Evolutionary conservation across 1,284 basidiomycete genomes (phyloP), one percentile per base, ranked within the genome.

Genomic region (Rhodotorula sp.): DNA sequence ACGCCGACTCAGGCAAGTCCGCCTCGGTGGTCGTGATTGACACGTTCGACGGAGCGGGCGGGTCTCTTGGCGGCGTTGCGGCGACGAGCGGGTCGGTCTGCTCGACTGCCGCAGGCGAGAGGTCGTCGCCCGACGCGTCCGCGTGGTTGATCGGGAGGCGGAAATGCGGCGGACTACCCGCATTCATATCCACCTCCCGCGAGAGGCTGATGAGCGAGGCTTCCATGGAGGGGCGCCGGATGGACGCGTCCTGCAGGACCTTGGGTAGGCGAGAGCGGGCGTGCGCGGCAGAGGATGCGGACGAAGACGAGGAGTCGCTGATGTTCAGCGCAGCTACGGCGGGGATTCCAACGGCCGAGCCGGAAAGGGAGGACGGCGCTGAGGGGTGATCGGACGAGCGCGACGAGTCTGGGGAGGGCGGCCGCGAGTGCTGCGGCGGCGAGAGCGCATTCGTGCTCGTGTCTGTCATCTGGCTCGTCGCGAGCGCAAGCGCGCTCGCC

Each of bases 401-500:
- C 25, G 48, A 58, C 39, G 17, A 8, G 29, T 46, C 17, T 41
- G 46, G 22, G 6, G 36, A 12, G 37, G 7, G 37, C 13, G 37
- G 15, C n/a, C 25, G 36, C 21, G 9, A 50, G 25, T 0, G 41
- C 15, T 27, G 53, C 22, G 41, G 17, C 25, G 61, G 29, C 37
- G 27, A 22, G 15, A 37, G 36, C 37, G 39, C 21, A 2, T 10
- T 8, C 7, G 13, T 0, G 3, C 25, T 21, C n/a, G 27, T 21
- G 25, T 46, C 56, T 19, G 41, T 48, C 2, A 66, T 27, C 17
- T 15, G 29, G 37, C 29, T 44, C 15, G 64, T 66, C 22, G 61
- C 69, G 44, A 63, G 64, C n/a, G 39, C 34, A 4, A 70, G 56
- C 55, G 53, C 27, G 27, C 17, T 32, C 27, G 50, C 39, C 9